Evolutionary conservation across 306 rosid genomes (phyloP).

Genomic region (Vicia sativa): DNA sequence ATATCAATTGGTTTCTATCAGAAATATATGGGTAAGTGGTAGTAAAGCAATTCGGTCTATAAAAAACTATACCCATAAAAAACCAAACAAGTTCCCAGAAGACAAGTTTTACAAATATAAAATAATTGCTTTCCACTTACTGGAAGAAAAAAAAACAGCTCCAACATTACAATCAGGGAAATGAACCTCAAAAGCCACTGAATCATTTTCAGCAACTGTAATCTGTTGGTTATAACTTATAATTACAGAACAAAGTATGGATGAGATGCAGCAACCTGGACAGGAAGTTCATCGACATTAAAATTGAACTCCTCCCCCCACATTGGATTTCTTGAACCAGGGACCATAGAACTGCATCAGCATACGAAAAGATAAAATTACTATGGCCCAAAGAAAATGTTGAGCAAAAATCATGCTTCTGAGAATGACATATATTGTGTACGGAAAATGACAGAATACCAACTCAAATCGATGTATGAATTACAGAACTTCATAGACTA

Average conservation of each 20-base stretch:
- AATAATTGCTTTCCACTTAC: neutral
- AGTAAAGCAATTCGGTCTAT: constrained; percentile 6
- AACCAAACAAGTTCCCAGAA: constrained; percentile 9
- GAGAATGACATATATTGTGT: constrained; percentile 11
- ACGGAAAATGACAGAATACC: constrained; percentile 21
- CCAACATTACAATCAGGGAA: constrained; percentile 25
- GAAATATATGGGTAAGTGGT: constrained; percentile 14
- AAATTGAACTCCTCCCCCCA: constrained; percentile 99
- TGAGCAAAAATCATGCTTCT: constrained; percentile 23
- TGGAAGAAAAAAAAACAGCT: constrained; percentile 24
- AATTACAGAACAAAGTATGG: constrained; percentile 27
- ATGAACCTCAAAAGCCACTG: constrained; percentile 33
- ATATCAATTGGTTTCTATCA: neutral
- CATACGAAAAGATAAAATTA: constrained; percentile 46
- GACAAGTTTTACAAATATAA: constrained; percentile 12
- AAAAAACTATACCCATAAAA: neutral
- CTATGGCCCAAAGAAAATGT: constrained; percentile 15
- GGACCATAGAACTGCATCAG: constrained; percentile 91
- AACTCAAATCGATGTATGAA: constrained; percentile 17
- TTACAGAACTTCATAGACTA: neutral
- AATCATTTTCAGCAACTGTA: constrained; percentile 32
- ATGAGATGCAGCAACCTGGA: constrained; percentile 59
- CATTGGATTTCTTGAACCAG: constrained; percentile 99
- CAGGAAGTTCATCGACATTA: constrained; percentile 95
- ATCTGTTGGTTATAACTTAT: constrained; percentile 14